phyloP scores from a whole-genome alignment of 2,329 filamentous ascomycete species.

The Pyricularia sp. region DNA sequence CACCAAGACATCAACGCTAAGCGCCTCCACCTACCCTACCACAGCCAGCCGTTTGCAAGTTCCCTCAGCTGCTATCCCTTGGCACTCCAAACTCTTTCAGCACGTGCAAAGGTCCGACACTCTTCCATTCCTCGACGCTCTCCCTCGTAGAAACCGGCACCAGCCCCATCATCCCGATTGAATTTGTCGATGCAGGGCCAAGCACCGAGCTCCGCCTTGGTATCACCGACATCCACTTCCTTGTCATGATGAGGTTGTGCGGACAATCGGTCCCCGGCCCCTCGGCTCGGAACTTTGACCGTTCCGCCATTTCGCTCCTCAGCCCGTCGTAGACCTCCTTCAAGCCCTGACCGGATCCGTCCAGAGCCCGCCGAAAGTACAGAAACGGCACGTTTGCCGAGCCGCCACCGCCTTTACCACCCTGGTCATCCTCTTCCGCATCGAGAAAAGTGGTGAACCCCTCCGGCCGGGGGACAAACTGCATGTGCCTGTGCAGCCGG shows the following conservation, averaged over 20 bases:
- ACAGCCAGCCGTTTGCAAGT: background rate
- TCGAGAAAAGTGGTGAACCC: conserved; percentile 9
- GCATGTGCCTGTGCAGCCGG: conserved; percentile 34
- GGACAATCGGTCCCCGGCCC: conserved; percentile 8
- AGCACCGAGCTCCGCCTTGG: conserved; percentile 18
- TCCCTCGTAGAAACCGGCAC: background rate
- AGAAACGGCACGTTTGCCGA: conserved; percentile 10
- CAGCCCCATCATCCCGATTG: conserved; percentile 25
- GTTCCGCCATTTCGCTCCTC: background rate
- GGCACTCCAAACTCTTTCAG: background rate
- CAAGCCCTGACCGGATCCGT: conserved; percentile 7
- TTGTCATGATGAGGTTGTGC: conserved; percentile 23
- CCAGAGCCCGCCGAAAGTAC: conserved; percentile 8
- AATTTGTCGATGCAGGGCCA: conserved; percentile 19
- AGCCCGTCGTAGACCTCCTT: conserved; percentile 10
- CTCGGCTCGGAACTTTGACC: conserved; percentile 1
- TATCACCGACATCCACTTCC: conserved; percentile 22
- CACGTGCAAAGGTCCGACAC: background rate
- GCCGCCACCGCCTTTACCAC: background rate
- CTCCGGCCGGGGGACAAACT: conserved; percentile 25
- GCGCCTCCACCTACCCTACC: background rate
- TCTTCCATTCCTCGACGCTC: background rate
- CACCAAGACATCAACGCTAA: background rate
- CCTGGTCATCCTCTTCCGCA: background rate
- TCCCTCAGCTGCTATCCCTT: background rate